A percentile compares a stretch with the other conserved stretches of the same genome.
Evolutionary conservation across 208 protist genomes (phyloP).

Genomic region (Trypanosoma grayi): DNA sequence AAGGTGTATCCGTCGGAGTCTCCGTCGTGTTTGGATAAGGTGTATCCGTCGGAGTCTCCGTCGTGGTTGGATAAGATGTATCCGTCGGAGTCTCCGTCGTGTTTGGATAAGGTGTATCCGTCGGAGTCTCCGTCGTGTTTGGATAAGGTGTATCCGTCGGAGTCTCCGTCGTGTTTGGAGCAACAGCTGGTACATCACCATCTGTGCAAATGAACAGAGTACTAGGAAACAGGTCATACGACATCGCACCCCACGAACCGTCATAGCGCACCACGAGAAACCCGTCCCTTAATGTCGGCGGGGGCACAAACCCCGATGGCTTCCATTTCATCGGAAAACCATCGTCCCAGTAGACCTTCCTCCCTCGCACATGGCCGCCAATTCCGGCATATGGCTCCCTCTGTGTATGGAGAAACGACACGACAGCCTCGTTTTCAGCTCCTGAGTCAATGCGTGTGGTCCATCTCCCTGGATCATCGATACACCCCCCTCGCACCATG

Average conservation of each 20-base stretch:
- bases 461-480: constrained; percentile 12
- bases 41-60: constrained; percentile 5
- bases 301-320: constrained; percentile 21
- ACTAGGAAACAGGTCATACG: constrained; percentile 18
- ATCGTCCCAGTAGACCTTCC: constrained; percentile 33
- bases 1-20: no score
- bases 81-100: constrained; percentile 15
- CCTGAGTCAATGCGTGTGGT: constrained; percentile 25
- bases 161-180: constrained; percentile 9
- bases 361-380: constrained; percentile 32
- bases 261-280: constrained; percentile 33
- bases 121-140: constrained; percentile 15
- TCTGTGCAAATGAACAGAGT: constrained; percentile 42
- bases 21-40: constrained; percentile 15
- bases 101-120: constrained; percentile 1
- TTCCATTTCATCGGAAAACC: constrained; percentile 33
- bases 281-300: constrained; percentile 9
- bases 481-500: constrained; percentile 10
- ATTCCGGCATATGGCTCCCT: constrained; percentile 30
- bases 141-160: constrained; percentile 3
- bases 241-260: constrained; percentile 31
- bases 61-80: constrained; percentile 11
- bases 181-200: constrained; percentile 14
- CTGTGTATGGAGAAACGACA: constrained; percentile 28
- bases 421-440: constrained; percentile 34